Evolutionary conservation across 768 basidiomycete species (phyloP).

Genomic region (Gloeophyllum trabeum): DNA sequence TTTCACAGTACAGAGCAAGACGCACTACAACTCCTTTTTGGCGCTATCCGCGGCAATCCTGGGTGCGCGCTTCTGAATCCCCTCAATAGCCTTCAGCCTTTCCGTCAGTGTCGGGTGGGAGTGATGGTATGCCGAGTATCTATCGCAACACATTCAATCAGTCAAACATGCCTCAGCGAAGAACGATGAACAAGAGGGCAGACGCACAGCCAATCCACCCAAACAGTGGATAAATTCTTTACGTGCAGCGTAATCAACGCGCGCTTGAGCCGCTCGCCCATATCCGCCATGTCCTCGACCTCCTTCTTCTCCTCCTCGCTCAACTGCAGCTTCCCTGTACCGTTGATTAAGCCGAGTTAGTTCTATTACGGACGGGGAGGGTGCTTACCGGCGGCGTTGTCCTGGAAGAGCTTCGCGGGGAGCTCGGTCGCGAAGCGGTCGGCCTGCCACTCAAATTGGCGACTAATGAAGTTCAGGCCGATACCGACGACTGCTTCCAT

Average conservation of each 20-base stretch:
- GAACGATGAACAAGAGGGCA: too few relatives aligned
- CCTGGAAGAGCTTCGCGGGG: conserved; percentile 35
- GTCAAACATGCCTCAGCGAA: conserved; percentile 1
- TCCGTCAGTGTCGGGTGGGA: conserved; percentile 93
- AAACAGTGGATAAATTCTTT: conserved; percentile 87
- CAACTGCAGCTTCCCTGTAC: background rate
- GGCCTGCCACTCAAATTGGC: conserved; percentile 88
- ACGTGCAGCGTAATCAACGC: conserved; percentile 83
- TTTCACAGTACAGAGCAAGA: background rate
- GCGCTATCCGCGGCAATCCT: conserved; percentile 10
- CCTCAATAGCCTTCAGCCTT: conserved; percentile 71
- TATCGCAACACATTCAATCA: conserved; percentile 15
- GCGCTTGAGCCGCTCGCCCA: conserved; percentile 76
- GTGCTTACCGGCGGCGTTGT: too few relatives aligned
- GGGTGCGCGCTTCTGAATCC: too few relatives aligned
- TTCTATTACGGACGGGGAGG: too few relatives aligned
- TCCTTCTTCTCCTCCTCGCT: conserved; percentile 19
- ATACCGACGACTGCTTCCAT: conserved; percentile 65
- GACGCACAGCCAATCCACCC: conserved; percentile 86
- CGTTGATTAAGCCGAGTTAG: conserved; percentile 1
- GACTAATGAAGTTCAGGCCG: conserved; percentile 70
- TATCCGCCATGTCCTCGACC: conserved; percentile 58
- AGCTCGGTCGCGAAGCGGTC: conserved; percentile 80
- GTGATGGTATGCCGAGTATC: conserved; percentile 93
- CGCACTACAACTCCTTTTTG: conserved; percentile 20